These are phyloP conservation scores for Paraconiothyrium sp. DNA, from an alignment of 2,329 filamentous ascomycete genomes.

Conservation along the genomic window DNA sequence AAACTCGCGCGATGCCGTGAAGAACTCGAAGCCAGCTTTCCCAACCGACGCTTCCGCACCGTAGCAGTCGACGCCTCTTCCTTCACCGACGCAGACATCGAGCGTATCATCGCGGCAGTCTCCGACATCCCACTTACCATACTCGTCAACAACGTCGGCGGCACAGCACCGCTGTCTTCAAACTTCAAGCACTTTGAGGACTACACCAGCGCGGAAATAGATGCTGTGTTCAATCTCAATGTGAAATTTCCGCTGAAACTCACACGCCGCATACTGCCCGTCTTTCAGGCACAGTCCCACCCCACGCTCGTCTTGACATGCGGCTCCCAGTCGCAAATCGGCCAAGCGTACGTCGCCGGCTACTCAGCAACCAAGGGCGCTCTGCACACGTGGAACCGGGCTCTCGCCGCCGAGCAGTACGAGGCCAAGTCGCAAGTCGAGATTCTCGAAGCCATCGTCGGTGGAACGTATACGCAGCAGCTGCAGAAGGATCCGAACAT, in stretches of 20 bases:
- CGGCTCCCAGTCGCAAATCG: constrained; percentile 8
- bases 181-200: constrained; percentile 23
- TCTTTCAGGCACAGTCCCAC: constrained; percentile 5
- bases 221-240: constrained; percentile 18
- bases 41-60: constrained; percentile 15
- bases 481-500: constrained; percentile 17
- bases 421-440: constrained; percentile 16
- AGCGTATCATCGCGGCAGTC: constrained; percentile 14
- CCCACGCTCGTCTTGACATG: constrained; percentile 18
- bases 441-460: constrained; percentile 19
- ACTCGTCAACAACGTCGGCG: constrained; percentile 25
- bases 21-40: constrained; percentile 18
- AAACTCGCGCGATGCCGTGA: constrained; percentile 67
- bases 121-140: constrained; percentile 18
- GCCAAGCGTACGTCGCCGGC: constrained; percentile 16
- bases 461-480: constrained; percentile 19
- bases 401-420: constrained; percentile 17
- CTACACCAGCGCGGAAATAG: constrained; percentile 16
- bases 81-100: constrained; percentile 16
- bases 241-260: constrained; percentile 18
- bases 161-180: constrained; percentile 15
- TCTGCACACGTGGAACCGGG: constrained; percentile 21
- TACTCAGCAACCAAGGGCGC: constrained; percentile 22
- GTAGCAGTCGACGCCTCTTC: constrained; percentile 15
- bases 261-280: constrained; percentile 16